Base-by-base conservation (phyloP, 495 filamentous ascomycete genomes). In the Sporormia fimetaria region DNA sequence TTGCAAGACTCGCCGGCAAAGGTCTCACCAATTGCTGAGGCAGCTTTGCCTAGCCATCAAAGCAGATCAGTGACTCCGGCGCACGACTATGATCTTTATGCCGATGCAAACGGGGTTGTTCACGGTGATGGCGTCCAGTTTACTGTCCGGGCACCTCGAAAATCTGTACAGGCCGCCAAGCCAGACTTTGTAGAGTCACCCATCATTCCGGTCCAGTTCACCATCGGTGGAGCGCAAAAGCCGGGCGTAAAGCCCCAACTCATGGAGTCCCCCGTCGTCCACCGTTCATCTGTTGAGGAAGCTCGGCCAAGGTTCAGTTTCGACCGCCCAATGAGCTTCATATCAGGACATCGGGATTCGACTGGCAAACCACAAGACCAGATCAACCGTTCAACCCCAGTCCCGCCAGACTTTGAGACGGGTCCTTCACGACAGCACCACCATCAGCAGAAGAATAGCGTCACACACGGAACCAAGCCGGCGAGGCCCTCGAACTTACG, bases 291-390 rank as follows among this genome's bases (percentile, higher is more conserved):
- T 1, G 5, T 14, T n/a, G 40, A 44, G 12, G 47, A 44, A 21
- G 33, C 33, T 22, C 7, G 18, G 1, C 14, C 16, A 10, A 23
- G 46, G 21, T 43, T 44, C 16, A 51, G 47, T 36, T 31, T 35
- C 12, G 49, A 52, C n/a, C 42, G 49, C 12, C 51, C 47, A 11
- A 55, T 55, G 51, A 50, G 47, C 16, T 55, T 55, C 20, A 22
- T 55, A 21, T 50, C 41, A 10, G 36, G 41, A 10, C 47, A 41
- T 16, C 41, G 42, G 21, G 51, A 55, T 37, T 37, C 33, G 6
- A 42, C 42, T 20, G 51, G 51, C 9, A 24, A 29, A n/a, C 51
- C 51, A 10, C 51, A 55, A 25, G 51, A 55, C 22, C 30, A 51
- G 31, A 51, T 55, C 33, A 55, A 47, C 33, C 32, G 37, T 1